These are phyloP conservation scores for Pleurotus cornucopiae DNA, from an alignment of 768 basidiomycete genomes.

Conservation along the genomic window DNA sequence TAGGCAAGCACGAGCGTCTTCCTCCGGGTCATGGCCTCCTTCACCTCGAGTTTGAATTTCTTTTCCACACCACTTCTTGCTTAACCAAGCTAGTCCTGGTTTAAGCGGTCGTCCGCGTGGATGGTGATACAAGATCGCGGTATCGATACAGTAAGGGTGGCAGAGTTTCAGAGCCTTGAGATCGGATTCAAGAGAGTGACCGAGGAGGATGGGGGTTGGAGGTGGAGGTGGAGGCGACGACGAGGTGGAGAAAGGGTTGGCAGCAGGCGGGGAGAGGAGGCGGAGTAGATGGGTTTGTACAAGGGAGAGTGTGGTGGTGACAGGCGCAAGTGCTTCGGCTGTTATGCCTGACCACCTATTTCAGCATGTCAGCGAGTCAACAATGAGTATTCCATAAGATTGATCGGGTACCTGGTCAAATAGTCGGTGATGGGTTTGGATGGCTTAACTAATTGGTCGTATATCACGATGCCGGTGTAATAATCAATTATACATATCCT, in stretches of 20 bases:
- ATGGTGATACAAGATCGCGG: conserved; percentile 86
- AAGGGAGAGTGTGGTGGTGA: conserved; percentile 75
- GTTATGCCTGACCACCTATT: conserved; percentile 93
- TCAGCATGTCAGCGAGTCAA: neutral
- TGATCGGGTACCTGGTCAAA: conserved; percentile 64
- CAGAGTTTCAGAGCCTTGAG: conserved; percentile 82
- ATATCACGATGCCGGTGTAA: conserved; percentile 64
- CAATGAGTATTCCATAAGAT: neutral
- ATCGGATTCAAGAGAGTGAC: conserved; percentile 95
- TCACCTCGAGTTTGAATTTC: conserved; percentile 86
- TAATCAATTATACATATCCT: conserved; percentile 83
- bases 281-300: conserved; percentile 71
- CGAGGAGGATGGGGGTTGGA: conserved; percentile 77
- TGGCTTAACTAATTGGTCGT: conserved; percentile 89
- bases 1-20: conserved; percentile 86
- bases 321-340: conserved; percentile 55
- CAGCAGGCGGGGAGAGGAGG: conserved; percentile 47
- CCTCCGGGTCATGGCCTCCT: conserved; percentile 90
- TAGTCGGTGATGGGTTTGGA: conserved; percentile 83
- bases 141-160: conserved; percentile 89
- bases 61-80: conserved; percentile 86
- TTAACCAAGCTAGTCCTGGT: conserved; percentile 95
- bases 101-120: conserved; percentile 92
- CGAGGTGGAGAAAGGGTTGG: conserved; percentile 40
- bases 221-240: conserved; percentile 22